Percentiles rank a stretch among this genome's conserved stretches.
These are phyloP conservation scores for Lepiota subincarnata DNA, from an alignment of 768 basidiomycete species.

Conservation along the genomic window DNA sequence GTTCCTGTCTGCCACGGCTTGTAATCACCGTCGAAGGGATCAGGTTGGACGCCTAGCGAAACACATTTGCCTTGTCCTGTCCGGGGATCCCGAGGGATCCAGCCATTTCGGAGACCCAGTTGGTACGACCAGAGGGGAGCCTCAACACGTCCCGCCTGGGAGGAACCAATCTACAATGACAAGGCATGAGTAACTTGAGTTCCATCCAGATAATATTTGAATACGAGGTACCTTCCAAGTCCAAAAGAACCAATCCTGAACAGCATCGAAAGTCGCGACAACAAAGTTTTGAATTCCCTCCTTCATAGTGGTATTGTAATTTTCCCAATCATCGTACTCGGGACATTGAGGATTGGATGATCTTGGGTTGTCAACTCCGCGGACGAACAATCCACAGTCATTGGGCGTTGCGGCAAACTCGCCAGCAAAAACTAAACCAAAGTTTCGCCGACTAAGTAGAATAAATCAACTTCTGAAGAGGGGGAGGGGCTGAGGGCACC, in stretches of 20 bases:
- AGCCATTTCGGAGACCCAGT: constrained; percentile 59
- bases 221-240: constrained; percentile 50
- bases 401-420: constrained; percentile 73
- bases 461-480: neutral
- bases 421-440: constrained; percentile 71
- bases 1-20: constrained; percentile 58
- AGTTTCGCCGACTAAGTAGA: constrained; percentile 33
- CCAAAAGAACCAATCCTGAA: constrained; percentile 44
- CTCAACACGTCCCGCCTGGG: constrained; percentile 34
- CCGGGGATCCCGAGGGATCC: constrained; percentile 74
- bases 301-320: constrained; percentile 40
- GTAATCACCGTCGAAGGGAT: constrained; percentile 36
- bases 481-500: no score
- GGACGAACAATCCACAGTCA: constrained; percentile 46
- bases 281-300: constrained; percentile 49
- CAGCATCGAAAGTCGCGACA: constrained; percentile 41
- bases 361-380: constrained; percentile 19
- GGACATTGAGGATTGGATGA: constrained; percentile 37
- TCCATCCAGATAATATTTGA: constrained; percentile 33
- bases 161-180: constrained; percentile 35
- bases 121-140: constrained; percentile 41
- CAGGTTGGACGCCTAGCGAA: constrained; percentile 37
- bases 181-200: neutral
- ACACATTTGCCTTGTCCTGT: constrained; percentile 56
- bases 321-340: constrained; percentile 49